Base-by-base conservation (phyloP, 179 eudicot species). In the Spinacia oleracea region DNA sequence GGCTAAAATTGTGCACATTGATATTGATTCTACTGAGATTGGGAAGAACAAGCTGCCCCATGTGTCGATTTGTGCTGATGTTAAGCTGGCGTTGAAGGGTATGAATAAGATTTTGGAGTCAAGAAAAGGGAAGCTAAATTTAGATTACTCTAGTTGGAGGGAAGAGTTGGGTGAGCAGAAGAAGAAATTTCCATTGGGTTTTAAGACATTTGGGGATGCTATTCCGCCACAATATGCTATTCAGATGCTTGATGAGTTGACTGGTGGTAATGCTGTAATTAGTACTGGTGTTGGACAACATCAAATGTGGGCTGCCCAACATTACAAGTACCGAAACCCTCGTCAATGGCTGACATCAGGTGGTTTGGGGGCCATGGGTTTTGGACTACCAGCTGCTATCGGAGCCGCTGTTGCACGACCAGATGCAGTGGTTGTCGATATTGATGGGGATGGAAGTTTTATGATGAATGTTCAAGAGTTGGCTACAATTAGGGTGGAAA, bases 271-370 rank as follows among this genome's bases (percentile, higher is more conserved):
- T 35, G 99, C 99, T 0, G 87, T 93, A 55, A 84, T 96, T 9
- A 90, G 90, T 73, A 96, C 98, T 2, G 99, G 96, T 50, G 98
- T 91, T 8, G 98, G 99, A 59, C 98, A 89, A 68, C 99, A 93
- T 79, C 98, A 95, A 83, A 95, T 95, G 98, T 95, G 98, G 98
- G 91, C 98, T 35, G 98, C 98, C 4, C 99, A 96, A 68, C 83
- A 67, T 74, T 93, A 90, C 80, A 93, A 92, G 82, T 91, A 93
- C 74, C 88, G 88, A 2, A 85, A 80, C 48, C 96, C 99, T 51
- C 85, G 99, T 23, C 98, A 96, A 48, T 96, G 98, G 98, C 78
- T 91, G 85, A 90, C 99, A 11, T 93, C 98, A 0, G 89, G 92
- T 46, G 99, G 99, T 9, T 80, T 93, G 38, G 98, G 99, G 23